These are phyloP conservation scores for Sporothrix luriei DNA, from an alignment of 2,329 filamentous ascomycete species.

Conservation along the genomic window DNA sequence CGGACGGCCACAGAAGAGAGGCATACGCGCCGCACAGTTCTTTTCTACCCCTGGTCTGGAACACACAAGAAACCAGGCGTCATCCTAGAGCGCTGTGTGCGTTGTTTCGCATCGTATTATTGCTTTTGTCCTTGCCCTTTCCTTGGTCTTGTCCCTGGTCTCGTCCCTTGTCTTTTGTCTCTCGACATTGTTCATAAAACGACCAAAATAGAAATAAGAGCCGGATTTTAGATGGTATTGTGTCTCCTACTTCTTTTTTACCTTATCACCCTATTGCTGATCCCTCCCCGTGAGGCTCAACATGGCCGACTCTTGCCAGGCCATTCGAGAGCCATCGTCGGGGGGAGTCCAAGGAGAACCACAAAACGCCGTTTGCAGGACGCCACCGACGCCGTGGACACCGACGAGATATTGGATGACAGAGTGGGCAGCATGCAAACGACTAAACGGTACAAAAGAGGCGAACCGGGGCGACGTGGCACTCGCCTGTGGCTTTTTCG, in stretches of 20 bases:
- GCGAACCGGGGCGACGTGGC: background rate
- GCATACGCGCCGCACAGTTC: background rate
- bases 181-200: background rate
- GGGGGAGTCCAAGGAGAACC: background rate
- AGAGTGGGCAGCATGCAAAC: background rate
- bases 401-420: conserved; percentile 10
- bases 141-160: background rate
- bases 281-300: conserved; percentile 12
- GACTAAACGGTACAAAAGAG: background rate
- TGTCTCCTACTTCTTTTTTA: background rate
- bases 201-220: conserved; percentile 19
- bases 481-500: background rate
- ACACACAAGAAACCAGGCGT: background rate
- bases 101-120: conserved; percentile 1
- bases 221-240: background rate
- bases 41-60: background rate
- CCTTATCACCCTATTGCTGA: background rate
- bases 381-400: background rate
- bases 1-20: too few relatives aligned
- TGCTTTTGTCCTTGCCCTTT: background rate
- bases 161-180: background rate
- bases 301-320: background rate
- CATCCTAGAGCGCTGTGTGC: background rate
- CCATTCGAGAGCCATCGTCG: background rate
- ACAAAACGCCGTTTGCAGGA: background rate